Base-by-base conservation (phyloP, 2,329 filamentous ascomycete genomes). In the Aureobasidium sp. region DNA sequence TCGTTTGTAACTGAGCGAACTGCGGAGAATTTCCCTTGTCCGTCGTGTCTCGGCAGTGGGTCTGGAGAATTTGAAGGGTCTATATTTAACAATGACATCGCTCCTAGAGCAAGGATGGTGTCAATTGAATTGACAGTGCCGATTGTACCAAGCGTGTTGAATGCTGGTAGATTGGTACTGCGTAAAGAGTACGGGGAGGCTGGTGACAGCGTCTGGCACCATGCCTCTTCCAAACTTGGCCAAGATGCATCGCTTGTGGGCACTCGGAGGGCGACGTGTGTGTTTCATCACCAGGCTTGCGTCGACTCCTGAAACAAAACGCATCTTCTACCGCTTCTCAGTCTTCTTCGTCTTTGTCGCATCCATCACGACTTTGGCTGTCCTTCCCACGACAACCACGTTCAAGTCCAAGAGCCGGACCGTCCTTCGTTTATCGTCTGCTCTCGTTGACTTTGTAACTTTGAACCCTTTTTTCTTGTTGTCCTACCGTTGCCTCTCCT, bases 401-500 rank as follows among this genome's bases (percentile, higher is more conserved):
- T 49, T 11, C 34, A 41, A 60, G 17, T 60, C 36, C 34, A 36
- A 58, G 27, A 41, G 34, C n/a, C 57, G 36, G 45, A 48, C 8
- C 36, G 44, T 42, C 45, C 44, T 34, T 60, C 57, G 57, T 51
- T 51, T 60, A 41, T 60, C 45, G 55, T 48, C 36, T 42, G 57
- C 45, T 34, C 36, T 58, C 27, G 42, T 49, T 59, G 55, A 22
- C 17, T 11, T 48, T 51, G 45, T 49, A 25, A 34, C 57, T 49
- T 42, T 41, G 44, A 51, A 60, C 45, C 57, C 27, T 60, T 60
- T 58, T 49, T 49, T 36, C 34, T 51, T 49, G 48, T 61, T 51
- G 62, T 63, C 41, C 57, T 49, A 60, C 59, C 62, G 44, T 44
- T 55, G 62, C 29, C 56, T 60, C 57, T 60, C 57, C 57, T 60